Percentiles rank a stretch among this genome's conserved stretches.
Evolutionary conservation across 441 rosid genomes (phyloP).

Genomic region (Adansonia gregorii): DNA sequence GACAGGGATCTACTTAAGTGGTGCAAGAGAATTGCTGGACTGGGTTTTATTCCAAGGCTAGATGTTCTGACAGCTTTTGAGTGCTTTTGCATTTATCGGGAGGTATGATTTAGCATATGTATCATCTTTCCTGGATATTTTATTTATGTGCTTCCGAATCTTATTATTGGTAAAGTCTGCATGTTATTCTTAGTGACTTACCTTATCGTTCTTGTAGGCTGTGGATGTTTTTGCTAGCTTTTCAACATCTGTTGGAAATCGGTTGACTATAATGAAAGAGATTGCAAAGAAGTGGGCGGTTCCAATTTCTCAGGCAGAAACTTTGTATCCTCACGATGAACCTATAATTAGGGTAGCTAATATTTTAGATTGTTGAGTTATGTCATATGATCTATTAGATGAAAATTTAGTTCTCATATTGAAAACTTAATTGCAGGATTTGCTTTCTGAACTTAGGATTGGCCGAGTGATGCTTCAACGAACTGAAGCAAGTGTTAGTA

Average conservation of each 20-base stretch:
- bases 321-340: conserved; percentile 52
- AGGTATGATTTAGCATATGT: conserved; percentile 50
- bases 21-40: conserved; percentile 82
- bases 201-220: conserved; percentile 53
- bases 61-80: conserved; percentile 56
- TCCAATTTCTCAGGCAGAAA: conserved; percentile 47
- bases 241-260: conserved; percentile 55
- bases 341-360: conserved; percentile 80
- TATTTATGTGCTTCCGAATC: not conserved
- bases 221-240: conserved; percentile 84
- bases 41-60: conserved; percentile 34
- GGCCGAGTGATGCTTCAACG: conserved; percentile 78
- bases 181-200: conserved; percentile 16
- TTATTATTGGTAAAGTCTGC: not conserved
- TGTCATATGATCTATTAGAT: conserved; percentile 10
- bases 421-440: conserved; percentile 55
- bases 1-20: conserved; percentile 95
- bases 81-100: conserved; percentile 63
- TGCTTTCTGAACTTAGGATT: conserved; percentile 54
- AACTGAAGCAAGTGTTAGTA: conserved; percentile 53
- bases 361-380: conserved; percentile 29
- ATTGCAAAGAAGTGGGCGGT: conserved; percentile 74
- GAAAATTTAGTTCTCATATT: conserved; percentile 35
- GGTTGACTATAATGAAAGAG: conserved; percentile 56
- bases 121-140: conserved; percentile 19